Conservation (phyloP, 2,329 filamentous ascomycete species). For the Alternaria sp. region DNA sequence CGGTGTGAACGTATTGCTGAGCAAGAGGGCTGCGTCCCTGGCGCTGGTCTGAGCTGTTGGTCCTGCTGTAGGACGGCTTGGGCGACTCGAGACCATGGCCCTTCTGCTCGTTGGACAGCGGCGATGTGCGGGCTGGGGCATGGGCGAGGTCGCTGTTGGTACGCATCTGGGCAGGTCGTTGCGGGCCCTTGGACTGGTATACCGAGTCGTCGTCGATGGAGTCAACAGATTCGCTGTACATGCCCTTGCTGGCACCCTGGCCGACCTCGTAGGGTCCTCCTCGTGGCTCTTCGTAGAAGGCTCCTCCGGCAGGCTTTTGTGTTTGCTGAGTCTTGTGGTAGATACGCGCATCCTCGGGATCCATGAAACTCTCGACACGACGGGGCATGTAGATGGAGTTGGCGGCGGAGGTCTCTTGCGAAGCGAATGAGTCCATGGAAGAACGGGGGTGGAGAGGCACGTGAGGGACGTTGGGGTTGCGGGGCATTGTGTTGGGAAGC, state of each 20-base stretch:
- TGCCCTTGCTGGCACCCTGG: slow-evolving; percentile 29
- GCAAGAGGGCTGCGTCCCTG: slow-evolving; percentile 55
- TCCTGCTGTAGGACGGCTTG: slow-evolving; percentile 36
- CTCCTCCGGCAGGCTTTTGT: slow-evolving; percentile 54
- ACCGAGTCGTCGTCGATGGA: slow-evolving; percentile 46
- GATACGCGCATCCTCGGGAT: slow-evolving; percentile 75
- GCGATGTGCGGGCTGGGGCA: slow-evolving; percentile 33
- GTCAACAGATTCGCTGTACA: slow-evolving; percentile 45
- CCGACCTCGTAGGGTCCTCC: slow-evolving; percentile 36
- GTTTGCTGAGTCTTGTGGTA: slow-evolving; percentile 70
- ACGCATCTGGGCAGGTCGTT: slow-evolving; percentile 32
- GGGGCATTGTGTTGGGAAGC: slow-evolving; percentile 56
- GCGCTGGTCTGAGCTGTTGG: slow-evolving; percentile 29
- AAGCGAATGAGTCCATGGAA: slow-evolving; percentile 72
- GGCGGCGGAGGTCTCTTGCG: slow-evolving; percentile 59
- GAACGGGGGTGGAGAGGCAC: slow-evolving; percentile 61
- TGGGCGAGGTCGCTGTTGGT: slow-evolving; percentile 31
- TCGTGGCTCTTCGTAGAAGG: slow-evolving; percentile 47
- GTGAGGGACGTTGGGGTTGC: slow-evolving; percentile 55
- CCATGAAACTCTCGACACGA: slow-evolving; percentile 77
- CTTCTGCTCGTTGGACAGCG: slow-evolving; percentile 38
- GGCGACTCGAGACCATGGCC: slow-evolving; percentile 36
- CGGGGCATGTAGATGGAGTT: slow-evolving; percentile 71
- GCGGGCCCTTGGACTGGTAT: slow-evolving; percentile 37
- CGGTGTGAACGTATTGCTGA: slow-evolving; percentile 49